These are phyloP conservation scores for Crucibulum laeve DNA, from an alignment of 768 basidiomycete species.

Conservation along the genomic window DNA sequence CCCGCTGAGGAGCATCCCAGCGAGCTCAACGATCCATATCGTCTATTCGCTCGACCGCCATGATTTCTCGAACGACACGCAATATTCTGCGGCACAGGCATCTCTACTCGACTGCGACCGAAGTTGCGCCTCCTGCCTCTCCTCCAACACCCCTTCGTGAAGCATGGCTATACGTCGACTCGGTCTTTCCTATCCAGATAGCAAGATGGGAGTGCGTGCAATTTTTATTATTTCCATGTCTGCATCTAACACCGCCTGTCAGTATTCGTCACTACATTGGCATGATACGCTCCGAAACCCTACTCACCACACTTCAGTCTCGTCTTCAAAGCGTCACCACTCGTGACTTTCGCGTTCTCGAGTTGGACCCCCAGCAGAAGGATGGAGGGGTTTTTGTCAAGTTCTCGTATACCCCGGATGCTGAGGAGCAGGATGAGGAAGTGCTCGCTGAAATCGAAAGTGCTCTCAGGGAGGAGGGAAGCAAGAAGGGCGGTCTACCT, in stretches of 20 bases:
- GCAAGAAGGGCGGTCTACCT: slow-evolving; percentile 51
- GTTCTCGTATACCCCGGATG: slow-evolving; percentile 48
- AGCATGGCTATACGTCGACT: slow-evolving; percentile 70
- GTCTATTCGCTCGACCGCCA: no score
- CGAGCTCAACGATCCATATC: no score
- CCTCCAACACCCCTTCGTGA: no score
- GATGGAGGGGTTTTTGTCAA: slow-evolving; percentile 85
- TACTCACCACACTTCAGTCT: slow-evolving; percentile 42
- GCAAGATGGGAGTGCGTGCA: slow-evolving; percentile 67
- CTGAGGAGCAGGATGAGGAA: slow-evolving; percentile 15
- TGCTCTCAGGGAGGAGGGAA: slow-evolving; percentile 37
- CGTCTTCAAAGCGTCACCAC: slow-evolving; percentile 49
- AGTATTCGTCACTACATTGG: slow-evolving; percentile 68
- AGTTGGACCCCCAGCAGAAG: slow-evolving; percentile 63
- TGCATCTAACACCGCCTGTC: slow-evolving; percentile 5
- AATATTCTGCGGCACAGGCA: background rate
- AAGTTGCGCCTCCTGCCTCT: no score
- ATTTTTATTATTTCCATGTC: slow-evolving; percentile 3
- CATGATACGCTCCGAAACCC: slow-evolving; percentile 50
- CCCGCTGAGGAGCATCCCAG: no score
- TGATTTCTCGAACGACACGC: background rate
- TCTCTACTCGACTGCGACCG: no score
- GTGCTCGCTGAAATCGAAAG: slow-evolving; percentile 46
- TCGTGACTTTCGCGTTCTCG: slow-evolving; percentile 58
- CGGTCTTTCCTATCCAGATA: slow-evolving; percentile 71